Base-by-base conservation (phyloP, 805 yeast genomes). In the Candida mattraensis region DNA sequence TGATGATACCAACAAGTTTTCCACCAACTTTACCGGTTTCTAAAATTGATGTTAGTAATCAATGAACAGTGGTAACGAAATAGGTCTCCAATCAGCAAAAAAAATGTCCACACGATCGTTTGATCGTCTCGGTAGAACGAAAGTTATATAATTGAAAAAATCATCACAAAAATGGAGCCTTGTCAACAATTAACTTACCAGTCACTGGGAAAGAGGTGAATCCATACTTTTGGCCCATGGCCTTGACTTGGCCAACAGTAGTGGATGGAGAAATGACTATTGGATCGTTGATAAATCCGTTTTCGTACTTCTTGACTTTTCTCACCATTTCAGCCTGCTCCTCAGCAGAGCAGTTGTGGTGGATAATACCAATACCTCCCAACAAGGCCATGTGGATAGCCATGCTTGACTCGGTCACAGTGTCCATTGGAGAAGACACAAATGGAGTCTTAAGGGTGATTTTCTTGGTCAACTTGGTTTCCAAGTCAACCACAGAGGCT, bases 91-190 rank as follows among this genome's bases (percentile, higher is more conserved):
- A 35, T 50, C 76, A 72, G 79, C 54, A 56, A 51, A 61, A 55
- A 57, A 63, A 53, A 61, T 82, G 53, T 88, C 97, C 94, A 67
- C 96, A 87, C 77, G 95, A 85, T 88, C 93, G 95, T 83, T 81
- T 80, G 93, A 85, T 83, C 95, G 57, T 63, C 61, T 83, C 96
- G 95, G 98, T 83, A 91, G 99, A 91, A 91, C 98, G 99, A 91
- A 91, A 91, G 98, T 91, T 88, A 86, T 73, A 63, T 60, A 63
- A 43, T 54, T 52, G 56, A 49, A 47, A 59, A 58, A 58, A 72
- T 80, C 84, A 79, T 80, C 86, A 79, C 51, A 21, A 42, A 45
- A 32, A 28, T 41, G 25, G 37, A 36, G 23, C 22, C 17, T 7
- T 29, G 29, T 34, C 21, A 8, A 15, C 28, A 20, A 24, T 20